Base-by-base conservation (phyloP, 176 grass and related monocot genomes). In the Oryza nivara region DNA sequence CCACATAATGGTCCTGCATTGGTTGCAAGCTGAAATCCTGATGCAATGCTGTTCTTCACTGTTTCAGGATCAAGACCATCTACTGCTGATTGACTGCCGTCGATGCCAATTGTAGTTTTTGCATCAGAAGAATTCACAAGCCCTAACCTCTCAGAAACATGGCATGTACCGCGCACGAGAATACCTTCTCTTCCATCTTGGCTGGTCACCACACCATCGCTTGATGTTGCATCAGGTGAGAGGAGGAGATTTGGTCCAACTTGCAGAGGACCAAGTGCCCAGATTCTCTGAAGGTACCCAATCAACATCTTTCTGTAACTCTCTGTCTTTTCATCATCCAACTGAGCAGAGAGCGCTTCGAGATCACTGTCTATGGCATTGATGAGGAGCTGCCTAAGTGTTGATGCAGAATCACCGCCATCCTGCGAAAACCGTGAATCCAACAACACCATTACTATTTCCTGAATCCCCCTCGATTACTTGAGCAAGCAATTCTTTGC, bases 1-100 rank as follows among this genome's bases (percentile, higher is more conserved):
- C 95, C 95, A 76, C 95, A 97, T 77, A 95, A 88, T 60, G 95
- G 95, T 16, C 95, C 95, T 16, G 91, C 85, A 78, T 91, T 85
- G 64, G 92, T 85, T 38, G 92, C 92, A 89, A 93, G 82, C 63
- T 92, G 95, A 89, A 97, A 97, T 30, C 95, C 95, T 36, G 91
- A 95, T 48, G 95, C 80, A 56, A 97, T 82, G 68, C 80, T 93
- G 46, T 90, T 97, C 73, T 86, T 93, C 73, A 97, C 85, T 45
- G 83, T 48, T 65, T 96, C 94, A 75, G 63, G 41, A 80, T 87
- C 80, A 78, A 11, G 25, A 81, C 13, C 69, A n/a, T 80, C 80
- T n/a, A 22, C 11, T 40, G 77, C 30, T 64, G 51, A 75, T 70
- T 83, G 73, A 79, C 66, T 51, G 51, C 23, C 40, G 10, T 67